phyloP scores from a whole-genome alignment of 1,139 yeast genomes.

The Trichomonascaceae sp. region DNA sequence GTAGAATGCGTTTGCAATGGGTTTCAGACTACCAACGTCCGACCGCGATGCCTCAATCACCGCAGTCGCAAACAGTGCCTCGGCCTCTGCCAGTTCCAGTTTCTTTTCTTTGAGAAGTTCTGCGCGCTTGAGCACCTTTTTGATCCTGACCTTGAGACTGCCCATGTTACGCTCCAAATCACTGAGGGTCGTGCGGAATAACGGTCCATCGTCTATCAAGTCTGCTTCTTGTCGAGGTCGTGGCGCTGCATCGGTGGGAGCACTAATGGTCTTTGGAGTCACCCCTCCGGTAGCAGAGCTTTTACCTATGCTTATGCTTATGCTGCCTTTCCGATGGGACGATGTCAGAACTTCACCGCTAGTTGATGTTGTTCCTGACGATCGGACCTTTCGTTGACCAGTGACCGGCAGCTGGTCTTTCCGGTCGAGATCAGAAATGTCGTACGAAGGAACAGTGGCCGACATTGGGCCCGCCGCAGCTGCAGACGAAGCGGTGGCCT shows the following conservation, averaged over 20 bases:
- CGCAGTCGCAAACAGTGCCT: conserved; percentile 22
- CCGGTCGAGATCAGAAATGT: no score
- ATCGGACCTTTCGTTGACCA: no score
- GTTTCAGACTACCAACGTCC: conserved; percentile 23
- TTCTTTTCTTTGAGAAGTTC: conserved; percentile 26
- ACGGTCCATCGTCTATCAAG: conserved; percentile 59
- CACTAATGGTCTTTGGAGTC: not conserved
- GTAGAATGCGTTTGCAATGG: conserved; percentile 22
- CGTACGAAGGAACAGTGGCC: no score
- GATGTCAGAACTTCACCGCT: no score
- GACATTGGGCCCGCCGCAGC: no score
- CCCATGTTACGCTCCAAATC: conserved; percentile 44
- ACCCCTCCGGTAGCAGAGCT: no score
- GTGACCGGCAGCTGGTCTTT: no score
- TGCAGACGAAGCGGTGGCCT: not conserved
- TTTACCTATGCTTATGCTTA: no score
- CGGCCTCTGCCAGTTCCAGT: conserved; percentile 24
- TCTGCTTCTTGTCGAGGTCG: conserved; percentile 21
- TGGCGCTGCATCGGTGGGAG: conserved; percentile 3
- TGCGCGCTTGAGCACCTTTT: conserved; percentile 28
- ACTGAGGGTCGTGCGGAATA: conserved; percentile 45
- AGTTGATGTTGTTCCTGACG: no score
- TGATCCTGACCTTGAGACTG: conserved; percentile 33
- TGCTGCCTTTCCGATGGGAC: no score
- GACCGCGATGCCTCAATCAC: conserved; percentile 21